Percentiles rank a stretch among this genome's conserved stretches.
These are phyloP conservation scores for Sugiyamaella sp. DNA, from an alignment of 1,139 yeast genomes.

Conservation along the genomic window DNA sequence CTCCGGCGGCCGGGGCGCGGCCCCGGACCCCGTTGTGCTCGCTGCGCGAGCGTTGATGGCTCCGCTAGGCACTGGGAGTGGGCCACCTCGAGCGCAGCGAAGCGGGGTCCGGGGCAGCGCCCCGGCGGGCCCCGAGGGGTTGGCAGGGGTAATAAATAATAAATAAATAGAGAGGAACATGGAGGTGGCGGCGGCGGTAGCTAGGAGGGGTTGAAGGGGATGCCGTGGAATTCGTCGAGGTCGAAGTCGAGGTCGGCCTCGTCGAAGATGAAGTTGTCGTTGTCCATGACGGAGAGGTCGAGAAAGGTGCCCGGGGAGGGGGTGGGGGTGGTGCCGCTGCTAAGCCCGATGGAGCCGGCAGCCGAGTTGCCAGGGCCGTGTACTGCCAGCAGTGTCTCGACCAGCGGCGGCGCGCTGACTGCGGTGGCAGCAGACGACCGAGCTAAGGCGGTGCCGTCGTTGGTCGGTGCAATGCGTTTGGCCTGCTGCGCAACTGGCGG, in stretches of 20 bases:
- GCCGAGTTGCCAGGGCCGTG: constrained; percentile 12
- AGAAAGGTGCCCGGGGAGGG: constrained; percentile 27
- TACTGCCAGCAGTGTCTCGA: constrained; percentile 18
- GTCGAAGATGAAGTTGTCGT: constrained; percentile 31
- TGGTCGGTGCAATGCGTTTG: too few relatives aligned
- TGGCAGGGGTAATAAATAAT: constrained; percentile 11
- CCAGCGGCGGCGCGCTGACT: constrained; percentile 12
- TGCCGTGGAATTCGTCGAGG: constrained; percentile 34
- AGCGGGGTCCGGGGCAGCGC: neutral
- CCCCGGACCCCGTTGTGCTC: too few relatives aligned
- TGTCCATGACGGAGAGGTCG: constrained; percentile 33
- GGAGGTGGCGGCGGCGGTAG: constrained; percentile 6
- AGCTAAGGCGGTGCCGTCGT: too few relatives aligned
- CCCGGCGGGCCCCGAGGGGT: constrained; percentile 5
- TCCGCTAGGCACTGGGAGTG: too few relatives aligned
- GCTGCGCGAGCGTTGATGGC: too few relatives aligned
- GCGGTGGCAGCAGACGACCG: too few relatives aligned
- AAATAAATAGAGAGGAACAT: constrained; percentile 5
- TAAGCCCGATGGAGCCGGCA: constrained; percentile 2
- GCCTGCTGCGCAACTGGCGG: too few relatives aligned
- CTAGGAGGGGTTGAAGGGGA: constrained; percentile 39
- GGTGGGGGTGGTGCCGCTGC: constrained; percentile 14
- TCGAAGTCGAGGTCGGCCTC: constrained; percentile 30
- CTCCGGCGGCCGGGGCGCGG: too few relatives aligned
- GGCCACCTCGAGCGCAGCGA: neutral